A percentile compares a stretch with the other conserved stretches of the same genome.
phyloP scores from a whole-genome alignment of 352 stramenopile genomes.

The Blastocystis sp. region DNA sequence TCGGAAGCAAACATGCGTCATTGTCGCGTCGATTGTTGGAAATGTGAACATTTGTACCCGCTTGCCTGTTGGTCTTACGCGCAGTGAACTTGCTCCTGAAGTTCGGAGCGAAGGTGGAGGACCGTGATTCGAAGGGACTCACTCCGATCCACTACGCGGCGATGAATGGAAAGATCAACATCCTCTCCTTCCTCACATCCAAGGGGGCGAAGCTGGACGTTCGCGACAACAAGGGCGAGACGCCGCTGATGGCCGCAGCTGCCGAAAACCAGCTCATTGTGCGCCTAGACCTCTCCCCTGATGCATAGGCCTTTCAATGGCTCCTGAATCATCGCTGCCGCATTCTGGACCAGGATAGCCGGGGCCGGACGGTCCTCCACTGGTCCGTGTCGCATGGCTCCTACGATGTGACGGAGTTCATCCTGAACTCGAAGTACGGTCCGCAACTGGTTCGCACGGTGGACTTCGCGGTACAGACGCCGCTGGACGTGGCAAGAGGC shows the following conservation, averaged over 20 bases:
- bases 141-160: conserved; percentile 53
- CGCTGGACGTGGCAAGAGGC: neutral
- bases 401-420: neutral
- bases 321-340: conserved; percentile 37
- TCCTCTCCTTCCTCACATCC: conserved; percentile 41
- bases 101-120: conserved; percentile 38
- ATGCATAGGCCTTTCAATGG: conserved; percentile 33
- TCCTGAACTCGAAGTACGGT: conserved; percentile 55
- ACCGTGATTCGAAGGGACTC: conserved; percentile 40
- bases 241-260: conserved; percentile 57
- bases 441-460: conserved; percentile 43
- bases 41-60: conserved; percentile 47
- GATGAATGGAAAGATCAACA: conserved; percentile 11
- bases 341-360: conserved; percentile 64
- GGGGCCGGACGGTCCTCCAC: conserved; percentile 47
- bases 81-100: conserved; percentile 54
- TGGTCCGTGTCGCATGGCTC: neutral
- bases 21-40: conserved; percentile 37
- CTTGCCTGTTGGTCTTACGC: neutral
- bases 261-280: conserved; percentile 56
- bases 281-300: neutral
- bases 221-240: conserved; percentile 66
- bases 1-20: conserved; percentile 4
- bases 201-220: conserved; percentile 45
- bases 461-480: conserved; percentile 48